phyloP scores from a whole-genome alignment of 805 yeast species.

The Zygosaccharomyces lentus region DNA sequence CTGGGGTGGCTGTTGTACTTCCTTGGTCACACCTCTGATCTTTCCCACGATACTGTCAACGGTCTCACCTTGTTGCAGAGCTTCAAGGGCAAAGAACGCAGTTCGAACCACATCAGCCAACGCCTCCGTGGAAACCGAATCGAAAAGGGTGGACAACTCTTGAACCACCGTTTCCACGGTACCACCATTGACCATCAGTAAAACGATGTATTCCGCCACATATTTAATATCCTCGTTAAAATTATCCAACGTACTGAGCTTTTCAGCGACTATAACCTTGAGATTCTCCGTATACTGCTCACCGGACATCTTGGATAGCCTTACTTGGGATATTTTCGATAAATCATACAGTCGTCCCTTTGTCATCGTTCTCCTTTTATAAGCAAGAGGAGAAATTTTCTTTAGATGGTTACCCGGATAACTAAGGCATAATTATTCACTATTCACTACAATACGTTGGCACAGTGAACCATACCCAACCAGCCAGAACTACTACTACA shows the following conservation, averaged over 20 bases:
- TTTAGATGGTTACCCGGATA: neutral
- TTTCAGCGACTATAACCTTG: slow-evolving; percentile 41
- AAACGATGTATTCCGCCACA: slow-evolving; percentile 70
- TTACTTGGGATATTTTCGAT: neutral
- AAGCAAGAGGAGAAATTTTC: neutral
- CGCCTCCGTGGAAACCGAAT: slow-evolving; percentile 57
- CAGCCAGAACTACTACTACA: too few species aligned
- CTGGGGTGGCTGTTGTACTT: slow-evolving; percentile 13
- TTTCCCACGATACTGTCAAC: slow-evolving; percentile 31
- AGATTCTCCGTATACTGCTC: slow-evolving; percentile 37
- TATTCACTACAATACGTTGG: too few species aligned
- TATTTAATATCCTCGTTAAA: slow-evolving; percentile 51
- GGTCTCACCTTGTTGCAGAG: slow-evolving; percentile 36
- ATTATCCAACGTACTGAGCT: slow-evolving; percentile 38
- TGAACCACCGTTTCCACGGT: slow-evolving; percentile 53
- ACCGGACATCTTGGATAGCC: slow-evolving; percentile 23
- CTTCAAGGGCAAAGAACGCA: slow-evolving; percentile 54
- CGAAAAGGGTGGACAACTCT: slow-evolving; percentile 60
- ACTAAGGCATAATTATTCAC: neutral
- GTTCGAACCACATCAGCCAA: slow-evolving; percentile 52
- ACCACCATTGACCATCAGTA: slow-evolving; percentile 65
- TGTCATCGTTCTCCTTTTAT: neutral
- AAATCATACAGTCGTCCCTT: neutral
- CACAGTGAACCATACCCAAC: too few species aligned
- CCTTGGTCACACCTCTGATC: slow-evolving; percentile 21